phyloP scores from a whole-genome alignment of 2,329 filamentous ascomycete species.

The Pseudocercospora fuligena region DNA sequence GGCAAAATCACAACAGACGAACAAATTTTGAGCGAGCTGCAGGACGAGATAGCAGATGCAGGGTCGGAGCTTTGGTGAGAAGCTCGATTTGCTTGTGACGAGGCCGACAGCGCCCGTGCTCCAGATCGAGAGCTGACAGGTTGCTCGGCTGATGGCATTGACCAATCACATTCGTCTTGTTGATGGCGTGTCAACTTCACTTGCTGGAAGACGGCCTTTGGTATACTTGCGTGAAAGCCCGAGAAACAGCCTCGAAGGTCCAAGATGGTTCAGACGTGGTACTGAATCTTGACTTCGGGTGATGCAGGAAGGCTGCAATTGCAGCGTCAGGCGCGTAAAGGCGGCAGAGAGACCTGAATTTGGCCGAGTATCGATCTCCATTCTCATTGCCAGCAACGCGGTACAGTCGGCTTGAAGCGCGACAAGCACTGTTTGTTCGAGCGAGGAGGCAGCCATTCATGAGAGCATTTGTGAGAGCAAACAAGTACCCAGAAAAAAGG shows the following conservation, averaged over 20 bases:
- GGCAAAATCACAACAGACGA: conserved; percentile 18
- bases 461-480: too few species aligned
- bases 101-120: conserved; percentile 1
- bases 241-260: conserved; percentile 6
- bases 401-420: too few species aligned
- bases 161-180: background rate
- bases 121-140: background rate
- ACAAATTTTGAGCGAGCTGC: conserved; percentile 12
- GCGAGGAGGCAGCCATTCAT: too few species aligned
- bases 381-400: background rate
- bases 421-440: too few species aligned
- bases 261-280: background rate
- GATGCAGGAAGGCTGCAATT: background rate
- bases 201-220: background rate
- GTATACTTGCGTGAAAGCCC: background rate
- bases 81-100: conserved; percentile 12
- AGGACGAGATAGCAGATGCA: conserved; percentile 5
- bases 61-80: conserved; percentile 13
- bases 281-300: conserved; percentile 1
- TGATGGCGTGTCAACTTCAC: conserved; percentile 12
- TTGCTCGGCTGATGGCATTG: background rate
- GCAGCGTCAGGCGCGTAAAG: background rate
- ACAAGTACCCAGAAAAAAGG: too few species aligned
- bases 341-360: background rate
- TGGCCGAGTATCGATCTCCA: background rate